Conservation (phyloP, 495 filamentous ascomycete species). For the Neurospora hispaniola region DNA sequence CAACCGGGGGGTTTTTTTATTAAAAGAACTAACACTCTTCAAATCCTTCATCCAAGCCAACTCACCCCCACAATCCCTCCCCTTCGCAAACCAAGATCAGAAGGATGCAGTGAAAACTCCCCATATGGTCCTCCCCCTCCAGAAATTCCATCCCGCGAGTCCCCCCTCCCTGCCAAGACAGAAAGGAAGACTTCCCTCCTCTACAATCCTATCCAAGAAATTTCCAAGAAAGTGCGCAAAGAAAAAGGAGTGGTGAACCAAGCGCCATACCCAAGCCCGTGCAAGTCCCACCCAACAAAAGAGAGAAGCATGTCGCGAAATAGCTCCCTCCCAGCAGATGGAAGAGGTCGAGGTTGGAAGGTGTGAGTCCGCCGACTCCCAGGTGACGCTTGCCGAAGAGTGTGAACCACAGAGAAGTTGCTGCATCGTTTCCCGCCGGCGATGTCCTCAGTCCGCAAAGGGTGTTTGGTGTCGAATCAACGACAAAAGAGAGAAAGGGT, state of each 20-base stretch:
- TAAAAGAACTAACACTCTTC: background rate
- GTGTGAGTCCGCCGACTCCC: background rate
- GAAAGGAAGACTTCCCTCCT: background rate
- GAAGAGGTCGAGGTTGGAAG: background rate
- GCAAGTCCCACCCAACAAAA: background rate
- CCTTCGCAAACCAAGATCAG: background rate
- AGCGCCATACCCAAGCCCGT: background rate
- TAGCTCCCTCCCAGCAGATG: background rate
- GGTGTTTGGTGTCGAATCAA: background rate
- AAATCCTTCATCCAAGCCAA: background rate
- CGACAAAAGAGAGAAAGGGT: background rate
- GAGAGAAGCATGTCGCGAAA: constrained; percentile 8
- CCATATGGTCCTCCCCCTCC: background rate
- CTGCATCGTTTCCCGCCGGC: background rate
- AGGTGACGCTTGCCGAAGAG: background rate
- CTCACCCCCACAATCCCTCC: background rate
- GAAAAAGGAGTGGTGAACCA: background rate
- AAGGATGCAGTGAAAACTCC: background rate
- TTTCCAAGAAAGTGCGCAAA: background rate
- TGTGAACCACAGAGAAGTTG: background rate
- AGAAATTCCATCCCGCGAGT: background rate
- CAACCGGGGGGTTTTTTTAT: background rate
- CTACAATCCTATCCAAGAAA: background rate
- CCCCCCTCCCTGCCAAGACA: background rate
- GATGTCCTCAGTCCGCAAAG: background rate